Percentiles rank a stretch among this genome's conserved stretches.
Evolutionary conservation across 2,329 filamentous ascomycete genomes (phyloP).

Genomic region (Aureobasidium lini): DNA sequence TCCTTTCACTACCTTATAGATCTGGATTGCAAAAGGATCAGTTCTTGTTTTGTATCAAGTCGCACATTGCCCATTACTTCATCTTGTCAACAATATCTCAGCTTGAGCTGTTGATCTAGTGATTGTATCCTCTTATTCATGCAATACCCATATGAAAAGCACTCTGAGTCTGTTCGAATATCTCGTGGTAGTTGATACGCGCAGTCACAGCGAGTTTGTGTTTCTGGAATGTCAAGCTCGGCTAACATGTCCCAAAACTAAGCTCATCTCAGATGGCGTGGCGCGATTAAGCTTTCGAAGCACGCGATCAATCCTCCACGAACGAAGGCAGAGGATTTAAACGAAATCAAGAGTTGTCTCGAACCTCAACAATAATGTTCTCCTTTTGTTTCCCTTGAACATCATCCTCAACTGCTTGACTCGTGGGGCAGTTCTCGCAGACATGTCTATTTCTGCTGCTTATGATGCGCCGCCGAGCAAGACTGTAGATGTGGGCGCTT

Average conservation of each 20-base stretch:
- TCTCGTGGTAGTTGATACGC: too few relatives aligned
- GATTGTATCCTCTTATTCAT: too few relatives aligned
- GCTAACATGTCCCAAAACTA: neutral
- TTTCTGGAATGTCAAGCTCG: neutral
- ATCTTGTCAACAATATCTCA: too few relatives aligned
- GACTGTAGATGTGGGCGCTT: neutral
- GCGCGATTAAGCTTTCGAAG: constrained; percentile 5
- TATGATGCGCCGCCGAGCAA: neutral
- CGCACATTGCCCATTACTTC: too few relatives aligned
- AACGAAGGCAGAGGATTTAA: neutral
- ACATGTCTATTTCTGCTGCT: neutral
- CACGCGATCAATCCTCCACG: neutral
- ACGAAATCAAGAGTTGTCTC: neutral
- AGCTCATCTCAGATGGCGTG: neutral
- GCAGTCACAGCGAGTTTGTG: too few relatives aligned
- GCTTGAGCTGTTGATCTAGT: too few relatives aligned
- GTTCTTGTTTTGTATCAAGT: neutral
- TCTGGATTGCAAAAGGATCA: neutral
- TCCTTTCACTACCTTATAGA: neutral
- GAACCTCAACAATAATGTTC: too few relatives aligned
- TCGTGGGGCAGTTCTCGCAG: neutral
- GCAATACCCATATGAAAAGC: too few relatives aligned
- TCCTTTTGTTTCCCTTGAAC: neutral
- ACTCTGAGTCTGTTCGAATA: neutral
- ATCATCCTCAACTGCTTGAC: neutral